phyloP scores from a whole-genome alignment of 192 early-diverging fungal species.

The Rhizophlyctis rosea region DNA sequence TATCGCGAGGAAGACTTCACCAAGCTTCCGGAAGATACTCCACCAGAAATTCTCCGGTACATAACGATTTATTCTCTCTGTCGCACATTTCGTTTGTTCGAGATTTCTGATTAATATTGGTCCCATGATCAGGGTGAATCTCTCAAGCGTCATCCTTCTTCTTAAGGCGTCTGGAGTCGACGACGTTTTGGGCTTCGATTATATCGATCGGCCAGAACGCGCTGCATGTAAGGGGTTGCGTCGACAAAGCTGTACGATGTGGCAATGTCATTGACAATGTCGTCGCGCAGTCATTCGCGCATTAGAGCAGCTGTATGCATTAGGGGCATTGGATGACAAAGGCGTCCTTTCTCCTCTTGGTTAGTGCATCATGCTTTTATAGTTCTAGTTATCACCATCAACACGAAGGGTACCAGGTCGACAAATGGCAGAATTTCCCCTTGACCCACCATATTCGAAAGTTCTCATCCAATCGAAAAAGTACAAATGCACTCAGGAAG shows the following conservation, averaged over 20 bases:
- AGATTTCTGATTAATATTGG: too few relatives aligned
- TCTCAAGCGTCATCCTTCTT: slow-evolving; percentile 78
- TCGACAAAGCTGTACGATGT: too few relatives aligned
- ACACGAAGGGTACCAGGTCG: slow-evolving; percentile 19
- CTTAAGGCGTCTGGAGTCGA: slow-evolving; percentile 91
- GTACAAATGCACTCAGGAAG: slow-evolving; percentile 77
- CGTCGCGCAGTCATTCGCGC: slow-evolving; percentile 69
- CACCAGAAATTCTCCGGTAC: slow-evolving; percentile 90
- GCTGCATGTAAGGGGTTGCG: slow-evolving; percentile 46
- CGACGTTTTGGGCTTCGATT: slow-evolving; percentile 89
- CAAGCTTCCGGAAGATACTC: slow-evolving; percentile 70
- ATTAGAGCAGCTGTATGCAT: slow-evolving; percentile 82
- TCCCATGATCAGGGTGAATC: slow-evolving; percentile 73
- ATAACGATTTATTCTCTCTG: background rate
- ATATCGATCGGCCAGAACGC: slow-evolving; percentile 86
- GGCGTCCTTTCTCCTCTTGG: slow-evolving; percentile 78
- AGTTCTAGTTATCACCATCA: too few relatives aligned
- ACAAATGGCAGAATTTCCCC: slow-evolving; percentile 82
- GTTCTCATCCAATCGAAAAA: slow-evolving; percentile 79
- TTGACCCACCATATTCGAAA: slow-evolving; percentile 86
- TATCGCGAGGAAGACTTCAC: slow-evolving; percentile 84
- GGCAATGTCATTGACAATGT: too few relatives aligned
- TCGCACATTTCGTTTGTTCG: too few relatives aligned
- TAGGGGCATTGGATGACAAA: slow-evolving; percentile 80
- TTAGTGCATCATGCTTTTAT: slow-evolving; percentile 45